A percentile compares a stretch with the other conserved stretches of the same genome.
Evolutionary conservation across 306 rosid genomes (phyloP).

Genomic region (Quercus mongolica): DNA sequence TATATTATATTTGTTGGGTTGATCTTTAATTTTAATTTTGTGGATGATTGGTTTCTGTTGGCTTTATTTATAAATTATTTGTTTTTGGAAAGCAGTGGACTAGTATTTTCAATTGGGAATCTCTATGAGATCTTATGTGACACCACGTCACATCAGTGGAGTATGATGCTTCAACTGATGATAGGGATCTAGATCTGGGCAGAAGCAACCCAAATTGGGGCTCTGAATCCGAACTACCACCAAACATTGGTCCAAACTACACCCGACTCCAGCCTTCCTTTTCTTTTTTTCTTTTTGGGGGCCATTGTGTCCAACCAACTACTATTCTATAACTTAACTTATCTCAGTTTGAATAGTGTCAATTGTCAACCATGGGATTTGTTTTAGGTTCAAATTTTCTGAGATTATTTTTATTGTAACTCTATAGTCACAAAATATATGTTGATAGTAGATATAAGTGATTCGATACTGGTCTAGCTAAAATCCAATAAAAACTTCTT

Average conservation of each 20-base stretch:
- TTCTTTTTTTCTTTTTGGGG: background rate
- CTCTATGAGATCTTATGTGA: background rate
- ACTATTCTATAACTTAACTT: background rate
- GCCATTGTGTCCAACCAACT: background rate
- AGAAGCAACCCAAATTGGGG: background rate
- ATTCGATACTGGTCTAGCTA: too few relatives aligned
- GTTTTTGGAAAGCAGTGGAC: background rate
- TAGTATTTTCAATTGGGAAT: background rate
- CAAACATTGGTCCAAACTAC: background rate
- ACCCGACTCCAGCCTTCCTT: background rate
- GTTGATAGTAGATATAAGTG: too few relatives aligned
- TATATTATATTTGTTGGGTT: background rate
- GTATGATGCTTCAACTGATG: background rate
- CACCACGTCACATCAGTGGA: background rate
- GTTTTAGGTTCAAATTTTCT: too few relatives aligned
- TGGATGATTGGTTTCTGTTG: background rate
- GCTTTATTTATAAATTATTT: background rate
- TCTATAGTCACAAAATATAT: too few relatives aligned
- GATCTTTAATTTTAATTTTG: background rate
- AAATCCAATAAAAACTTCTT: too few relatives aligned
- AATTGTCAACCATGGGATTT: too few relatives aligned
- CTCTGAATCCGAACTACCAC: background rate
- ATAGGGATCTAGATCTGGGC: background rate
- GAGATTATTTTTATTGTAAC: too few relatives aligned
- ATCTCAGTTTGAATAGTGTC: too few relatives aligned